These are phyloP conservation scores for Solanum sitiens DNA, from an alignment of 257 asterid species.

Conservation along the genomic window DNA sequence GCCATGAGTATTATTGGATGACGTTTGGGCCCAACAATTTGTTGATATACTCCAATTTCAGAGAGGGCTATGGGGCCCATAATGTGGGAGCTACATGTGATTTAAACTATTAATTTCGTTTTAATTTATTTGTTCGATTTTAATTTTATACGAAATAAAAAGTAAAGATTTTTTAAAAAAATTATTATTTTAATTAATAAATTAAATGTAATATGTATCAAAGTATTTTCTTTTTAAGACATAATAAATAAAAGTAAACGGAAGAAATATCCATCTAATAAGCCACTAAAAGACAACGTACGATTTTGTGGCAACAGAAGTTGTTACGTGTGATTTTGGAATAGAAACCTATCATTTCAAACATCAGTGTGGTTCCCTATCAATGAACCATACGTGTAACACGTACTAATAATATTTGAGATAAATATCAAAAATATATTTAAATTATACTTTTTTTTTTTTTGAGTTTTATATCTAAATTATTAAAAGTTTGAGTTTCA, in stretches of 20 bases:
- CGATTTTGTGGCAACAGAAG: not conserved
- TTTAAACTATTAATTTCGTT: not conserved
- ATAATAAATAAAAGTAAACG: too few species aligned
- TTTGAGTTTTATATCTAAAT: too few species aligned
- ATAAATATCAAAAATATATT: too few species aligned
- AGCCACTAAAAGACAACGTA: not conserved
- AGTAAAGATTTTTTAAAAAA: too few species aligned
- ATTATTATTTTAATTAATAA: too few species aligned
- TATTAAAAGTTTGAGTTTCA: too few species aligned
- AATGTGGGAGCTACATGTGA: not conserved
- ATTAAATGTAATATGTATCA: too few species aligned
- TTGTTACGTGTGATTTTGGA: not conserved
- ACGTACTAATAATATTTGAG: not conserved
- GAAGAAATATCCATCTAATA: not conserved
- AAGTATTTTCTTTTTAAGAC: too few species aligned
- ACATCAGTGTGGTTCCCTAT: not conserved
- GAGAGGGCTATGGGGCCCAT: not conserved
- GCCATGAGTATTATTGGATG: not conserved
- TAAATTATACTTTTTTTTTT: too few species aligned
- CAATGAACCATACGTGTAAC: not conserved
- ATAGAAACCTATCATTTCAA: not conserved
- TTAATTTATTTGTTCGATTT: too few species aligned
- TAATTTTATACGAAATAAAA: too few species aligned
- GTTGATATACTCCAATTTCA: not conserved
- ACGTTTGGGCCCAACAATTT: not conserved